Conservation (phyloP, 2,329 filamentous ascomycete species). For the Lecanosticta acicola region DNA sequence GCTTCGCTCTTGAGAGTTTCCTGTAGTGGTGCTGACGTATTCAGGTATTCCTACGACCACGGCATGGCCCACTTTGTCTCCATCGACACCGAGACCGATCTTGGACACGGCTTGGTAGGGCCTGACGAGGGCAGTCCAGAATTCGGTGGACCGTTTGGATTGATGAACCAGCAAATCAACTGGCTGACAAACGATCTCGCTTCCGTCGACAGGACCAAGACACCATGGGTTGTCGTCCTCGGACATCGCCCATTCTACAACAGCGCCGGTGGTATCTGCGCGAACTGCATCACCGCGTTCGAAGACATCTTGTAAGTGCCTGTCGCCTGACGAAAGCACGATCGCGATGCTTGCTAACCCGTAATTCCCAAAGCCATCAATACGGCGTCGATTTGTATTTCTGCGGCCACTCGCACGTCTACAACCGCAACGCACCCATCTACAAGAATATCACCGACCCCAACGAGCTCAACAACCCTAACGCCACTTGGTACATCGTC, state of each 20-base stretch:
- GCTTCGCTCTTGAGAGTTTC: no score
- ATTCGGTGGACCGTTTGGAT: conserved; percentile 46
- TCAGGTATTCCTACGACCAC: conserved; percentile 49
- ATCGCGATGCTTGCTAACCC: no score
- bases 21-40: no score
- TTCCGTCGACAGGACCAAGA: conserved; percentile 42
- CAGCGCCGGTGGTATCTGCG: conserved; percentile 38
- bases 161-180: conserved; percentile 41
- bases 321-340: no score
- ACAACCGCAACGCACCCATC: conserved; percentile 40
- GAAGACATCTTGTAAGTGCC: conserved; percentile 42
- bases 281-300: conserved; percentile 40
- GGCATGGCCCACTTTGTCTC: conserved; percentile 48
- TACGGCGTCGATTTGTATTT: conserved; percentile 45
- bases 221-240: conserved; percentile 47
- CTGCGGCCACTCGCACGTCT: conserved; percentile 42
- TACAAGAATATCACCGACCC: conserved; percentile 32
- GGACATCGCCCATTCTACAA: conserved; percentile 48
- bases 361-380: no score
- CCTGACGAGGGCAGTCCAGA: conserved; percentile 42
- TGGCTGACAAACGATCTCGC: conserved; percentile 44
- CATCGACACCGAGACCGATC: conserved; percentile 48
- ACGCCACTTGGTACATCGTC: conserved; percentile 47
- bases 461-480: conserved; percentile 44
- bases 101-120: conserved; percentile 42